phyloP scores from a whole-genome alignment of 2,329 filamentous ascomycete species.

The Penicillium decumbens region DNA sequence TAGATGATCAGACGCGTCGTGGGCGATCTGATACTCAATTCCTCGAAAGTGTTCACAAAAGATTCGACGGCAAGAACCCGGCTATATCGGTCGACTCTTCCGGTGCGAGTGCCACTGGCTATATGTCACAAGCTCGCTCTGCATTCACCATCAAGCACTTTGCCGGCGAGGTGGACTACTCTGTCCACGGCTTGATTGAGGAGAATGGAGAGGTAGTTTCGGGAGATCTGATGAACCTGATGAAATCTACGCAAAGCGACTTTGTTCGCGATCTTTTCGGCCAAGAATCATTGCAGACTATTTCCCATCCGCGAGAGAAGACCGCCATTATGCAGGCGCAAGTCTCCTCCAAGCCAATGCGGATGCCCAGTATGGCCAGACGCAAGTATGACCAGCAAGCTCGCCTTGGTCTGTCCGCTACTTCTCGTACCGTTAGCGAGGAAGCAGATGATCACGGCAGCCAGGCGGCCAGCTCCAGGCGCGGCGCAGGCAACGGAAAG shows the following conservation, averaged over 20 bases:
- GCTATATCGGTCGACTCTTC: conserved; percentile 75
- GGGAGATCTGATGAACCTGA: conserved; percentile 89
- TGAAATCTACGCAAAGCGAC: conserved; percentile 79
- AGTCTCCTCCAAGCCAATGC: conserved; percentile 89
- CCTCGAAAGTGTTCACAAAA: conserved; percentile 81
- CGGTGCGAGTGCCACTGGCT: conserved; percentile 81
- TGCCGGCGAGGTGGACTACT: conserved; percentile 93
- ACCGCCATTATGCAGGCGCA: conserved; percentile 91
- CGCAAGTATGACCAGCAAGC: conserved; percentile 60
- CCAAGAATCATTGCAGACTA: conserved; percentile 88
- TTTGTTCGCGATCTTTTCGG: conserved; percentile 90
- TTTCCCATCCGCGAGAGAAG: conserved; percentile 87
- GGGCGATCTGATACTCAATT: conserved; percentile 85
- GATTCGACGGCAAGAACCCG: conserved; percentile 91
- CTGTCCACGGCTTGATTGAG: conserved; percentile 78
- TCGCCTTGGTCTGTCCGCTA: conserved; percentile 32
- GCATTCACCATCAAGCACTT: conserved; percentile 92
- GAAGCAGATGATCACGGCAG: conserved; percentile 41
- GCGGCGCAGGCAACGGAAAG: conserved; percentile 28
- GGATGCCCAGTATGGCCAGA: conserved; percentile 86
- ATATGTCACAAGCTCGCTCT: conserved; percentile 70
- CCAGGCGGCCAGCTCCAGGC: conserved; percentile 30
- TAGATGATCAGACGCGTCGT: conserved; percentile 91
- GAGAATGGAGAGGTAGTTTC: conserved; percentile 96
- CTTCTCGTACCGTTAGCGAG: conserved; percentile 31